Conservation (phyloP, 2,329 filamentous ascomycete genomes). For the Sphaerulina musiva region DNA sequence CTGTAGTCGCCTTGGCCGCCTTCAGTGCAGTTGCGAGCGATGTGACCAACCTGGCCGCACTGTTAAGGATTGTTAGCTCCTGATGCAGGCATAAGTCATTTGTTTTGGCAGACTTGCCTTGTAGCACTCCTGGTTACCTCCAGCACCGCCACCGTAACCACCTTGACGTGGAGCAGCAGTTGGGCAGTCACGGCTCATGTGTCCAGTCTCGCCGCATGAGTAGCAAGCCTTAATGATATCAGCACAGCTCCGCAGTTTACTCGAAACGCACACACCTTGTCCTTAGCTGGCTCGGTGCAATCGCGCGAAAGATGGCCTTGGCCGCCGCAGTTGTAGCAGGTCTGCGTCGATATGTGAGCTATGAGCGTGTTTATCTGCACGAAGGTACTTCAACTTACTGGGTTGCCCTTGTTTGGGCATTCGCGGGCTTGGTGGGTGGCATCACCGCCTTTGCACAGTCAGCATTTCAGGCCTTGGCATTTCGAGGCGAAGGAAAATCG, state of each 20-base stretch:
- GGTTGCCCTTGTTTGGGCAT: slow-evolving; percentile 45
- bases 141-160: slow-evolving; percentile 42
- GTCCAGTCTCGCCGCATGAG: slow-evolving; percentile 73
- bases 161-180: slow-evolving; percentile 43
- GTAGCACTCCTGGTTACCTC: slow-evolving; percentile 43
- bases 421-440: slow-evolving; percentile 46
- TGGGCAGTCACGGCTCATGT: slow-evolving; percentile 83
- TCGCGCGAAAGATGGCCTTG: slow-evolving; percentile 62
- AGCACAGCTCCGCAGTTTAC: slow-evolving; percentile 24
- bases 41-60: slow-evolving; percentile 94
- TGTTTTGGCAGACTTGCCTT: slow-evolving; percentile 12
- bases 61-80: slow-evolving; percentile 68
- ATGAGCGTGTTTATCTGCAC: slow-evolving; percentile 26
- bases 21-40: slow-evolving; percentile 82
- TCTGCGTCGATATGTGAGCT: slow-evolving; percentile 29
- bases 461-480: slow-evolving; percentile 15
- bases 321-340: slow-evolving; percentile 44
- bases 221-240: slow-evolving; percentile 36
- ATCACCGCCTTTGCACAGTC: slow-evolving; percentile 40
- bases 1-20: slow-evolving; percentile 46
- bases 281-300: slow-evolving; percentile 82
- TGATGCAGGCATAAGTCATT: not conserved
- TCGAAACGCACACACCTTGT: slow-evolving; percentile 53
- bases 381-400: slow-evolving; percentile 16
- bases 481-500: not conserved